phyloP scores from a whole-genome alignment of 768 basidiomycete species.

The Lentinula raphanica region DNA sequence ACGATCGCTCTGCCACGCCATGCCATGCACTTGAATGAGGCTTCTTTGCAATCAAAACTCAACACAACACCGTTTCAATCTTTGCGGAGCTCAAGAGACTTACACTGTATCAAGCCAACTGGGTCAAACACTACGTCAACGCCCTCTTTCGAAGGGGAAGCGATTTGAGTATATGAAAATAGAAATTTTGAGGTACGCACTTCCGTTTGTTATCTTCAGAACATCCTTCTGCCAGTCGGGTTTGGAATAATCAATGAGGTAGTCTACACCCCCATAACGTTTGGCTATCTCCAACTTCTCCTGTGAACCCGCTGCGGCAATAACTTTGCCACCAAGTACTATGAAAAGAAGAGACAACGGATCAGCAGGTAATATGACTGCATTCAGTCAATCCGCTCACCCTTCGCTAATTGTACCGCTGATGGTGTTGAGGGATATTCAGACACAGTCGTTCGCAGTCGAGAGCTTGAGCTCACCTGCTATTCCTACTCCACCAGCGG shows the following conservation, averaged over 20 bases:
- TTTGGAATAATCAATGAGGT: constrained; percentile 72
- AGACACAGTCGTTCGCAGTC: background rate
- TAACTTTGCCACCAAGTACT: constrained; percentile 91
- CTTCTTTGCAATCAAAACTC: constrained; percentile 30
- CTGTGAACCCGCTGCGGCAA: constrained; percentile 82
- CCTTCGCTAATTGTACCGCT: constrained; percentile 91
- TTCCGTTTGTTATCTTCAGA: constrained; percentile 71
- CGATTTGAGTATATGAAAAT: background rate
- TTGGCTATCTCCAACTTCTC: constrained; percentile 78
- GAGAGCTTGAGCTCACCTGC: constrained; percentile 22
- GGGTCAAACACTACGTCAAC: constrained; percentile 71
- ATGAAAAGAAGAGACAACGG: background rate
- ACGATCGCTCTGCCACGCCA: constrained; percentile 92
- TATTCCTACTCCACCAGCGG: constrained; percentile 94
- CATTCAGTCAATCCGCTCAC: constrained; percentile 28
- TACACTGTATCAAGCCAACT: constrained; percentile 72
- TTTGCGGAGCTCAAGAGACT: constrained; percentile 4
- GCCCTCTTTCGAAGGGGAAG: background rate
- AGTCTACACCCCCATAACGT: constrained; percentile 76
- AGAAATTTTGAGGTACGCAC: constrained; percentile 28
- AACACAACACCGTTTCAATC: background rate
- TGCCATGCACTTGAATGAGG: constrained; percentile 85
- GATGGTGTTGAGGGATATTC: background rate
- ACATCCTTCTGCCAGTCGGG: constrained; percentile 89
- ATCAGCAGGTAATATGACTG: background rate